Base-by-base conservation (phyloP, 306 rosid species). In the Dryas alaskensis region DNA sequence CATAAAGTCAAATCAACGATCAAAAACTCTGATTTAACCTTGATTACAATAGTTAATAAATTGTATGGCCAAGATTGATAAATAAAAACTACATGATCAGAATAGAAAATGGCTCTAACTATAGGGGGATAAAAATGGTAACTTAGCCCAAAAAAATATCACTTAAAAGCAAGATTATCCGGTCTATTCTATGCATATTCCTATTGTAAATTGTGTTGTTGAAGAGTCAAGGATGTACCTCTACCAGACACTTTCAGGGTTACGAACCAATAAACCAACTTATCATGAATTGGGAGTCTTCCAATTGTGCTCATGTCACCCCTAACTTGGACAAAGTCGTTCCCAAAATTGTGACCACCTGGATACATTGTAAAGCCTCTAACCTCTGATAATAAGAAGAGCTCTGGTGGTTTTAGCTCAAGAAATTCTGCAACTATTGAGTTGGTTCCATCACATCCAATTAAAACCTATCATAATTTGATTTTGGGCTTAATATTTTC, bases 371-470 rank as follows among this genome's bases (percentile, higher is more conserved):
- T 86, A 62, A 84, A 81, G 65, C 89, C 90, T 78, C 93, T 72
- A 4, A 82, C 79, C 47, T 25, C 89, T 46, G 61, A 17, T 22
- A 78, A 80, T 0, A 63, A 37, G 70, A 76, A 84, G 2, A 57
- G 19, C 46, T 75, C 70, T n/a, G 8, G 31, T 10, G 68, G 50
- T 7, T 84, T 67, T 53, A 84, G 55, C 68, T 76, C 79, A 12
- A 86, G 69, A 65, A 78, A 76, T 52, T 62, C 81, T 13, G 82
- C 86, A 22, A 82, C 75, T 2, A 37, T 27, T 7, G 90, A 86
- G 73, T 78, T 80, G 65, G 83, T 84, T 31, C 93, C 93, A 74
- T 89, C 90, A 50, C 90, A 89, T 74, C 93, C 90, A 55, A 86
- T 74, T 37, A 89, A 81, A 74, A 79, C 81, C 87, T 88, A 71